phyloP scores from a whole-genome alignment of 208 protist genomes.

The Wallacemonas rigidus region DNA sequence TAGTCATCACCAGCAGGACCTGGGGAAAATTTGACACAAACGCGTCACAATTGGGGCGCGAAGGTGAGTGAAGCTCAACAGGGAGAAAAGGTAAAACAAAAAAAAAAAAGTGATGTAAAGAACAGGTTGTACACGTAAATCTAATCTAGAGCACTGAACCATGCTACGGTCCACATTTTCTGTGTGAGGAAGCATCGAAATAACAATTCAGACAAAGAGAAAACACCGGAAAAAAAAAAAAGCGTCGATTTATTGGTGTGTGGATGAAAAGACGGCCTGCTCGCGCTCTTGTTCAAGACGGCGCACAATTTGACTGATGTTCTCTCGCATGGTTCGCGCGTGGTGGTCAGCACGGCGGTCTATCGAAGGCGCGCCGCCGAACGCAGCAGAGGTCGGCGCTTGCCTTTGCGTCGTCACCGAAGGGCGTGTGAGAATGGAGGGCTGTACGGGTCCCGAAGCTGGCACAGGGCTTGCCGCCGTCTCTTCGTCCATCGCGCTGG shows the following conservation, averaged over 20 bases:
- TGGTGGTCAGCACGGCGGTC: constrained; percentile 13
- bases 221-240: constrained; percentile 1
- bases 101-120: constrained; percentile 7
- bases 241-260: not conserved
- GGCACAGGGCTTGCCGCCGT: not conserved
- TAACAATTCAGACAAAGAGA: not conserved
- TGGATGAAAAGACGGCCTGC: not conserved
- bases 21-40: too few relatives aligned
- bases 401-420: not conserved
- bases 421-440: not conserved
- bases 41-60: too few relatives aligned
- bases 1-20: too few relatives aligned
- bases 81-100: constrained; percentile 8
- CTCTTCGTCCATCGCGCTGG: too few relatives aligned
- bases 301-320: constrained; percentile 8
- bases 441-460: not conserved
- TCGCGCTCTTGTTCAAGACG: not conserved
- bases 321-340: constrained; percentile 2
- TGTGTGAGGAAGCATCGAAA: not conserved
- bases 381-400: not conserved
- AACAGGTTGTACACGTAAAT: not conserved
- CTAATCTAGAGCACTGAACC: not conserved
- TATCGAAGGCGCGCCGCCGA: not conserved
- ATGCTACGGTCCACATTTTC: not conserved
- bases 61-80: not conserved